Evolutionary conservation across 148 eudicot genomes (phyloP).

Genomic region (Rhododendron williamsianum): DNA sequence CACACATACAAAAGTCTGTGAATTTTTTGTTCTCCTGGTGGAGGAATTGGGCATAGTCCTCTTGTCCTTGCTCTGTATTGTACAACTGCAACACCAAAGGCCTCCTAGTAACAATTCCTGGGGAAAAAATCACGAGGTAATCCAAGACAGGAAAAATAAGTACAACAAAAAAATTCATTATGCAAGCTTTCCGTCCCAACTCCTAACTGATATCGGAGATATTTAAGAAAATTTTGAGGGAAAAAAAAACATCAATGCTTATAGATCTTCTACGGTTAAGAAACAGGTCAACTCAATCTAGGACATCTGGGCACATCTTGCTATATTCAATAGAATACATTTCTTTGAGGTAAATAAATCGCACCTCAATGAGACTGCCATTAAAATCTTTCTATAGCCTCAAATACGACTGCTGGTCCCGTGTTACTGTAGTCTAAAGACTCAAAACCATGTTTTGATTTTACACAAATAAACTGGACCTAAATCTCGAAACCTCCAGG

Average conservation of each 20-base stretch:
- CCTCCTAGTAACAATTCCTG: slow-evolving; percentile 75
- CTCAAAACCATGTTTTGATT: neutral
- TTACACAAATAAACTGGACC: neutral
- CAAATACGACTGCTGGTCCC: neutral
- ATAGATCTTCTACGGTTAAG: neutral
- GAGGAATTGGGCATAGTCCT: slow-evolving; percentile 67
- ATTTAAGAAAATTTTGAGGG: neutral
- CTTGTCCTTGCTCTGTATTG: slow-evolving; percentile 43
- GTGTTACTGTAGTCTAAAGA: too few species aligned
- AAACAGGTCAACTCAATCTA: neutral
- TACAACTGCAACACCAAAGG: slow-evolving; percentile 61
- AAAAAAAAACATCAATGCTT: neutral
- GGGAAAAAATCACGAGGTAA: neutral
- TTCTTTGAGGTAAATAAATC: neutral
- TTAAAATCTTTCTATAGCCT: neutral
- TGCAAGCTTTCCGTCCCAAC: neutral
- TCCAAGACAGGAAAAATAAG: neutral
- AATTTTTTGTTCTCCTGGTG: slow-evolving; percentile 42
- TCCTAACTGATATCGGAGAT: neutral
- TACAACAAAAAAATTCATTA: too few species aligned
- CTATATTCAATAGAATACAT: neutral
- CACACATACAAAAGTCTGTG: slow-evolving; percentile 54
- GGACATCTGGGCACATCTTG: neutral
- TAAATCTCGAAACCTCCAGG: neutral
- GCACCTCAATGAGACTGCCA: neutral